A percentile compares a stretch with the other conserved stretches of the same genome.
These are phyloP conservation scores for Parmales sp. DNA, from an alignment of 108 stramenopile genomes.

Conservation along the genomic window DNA sequence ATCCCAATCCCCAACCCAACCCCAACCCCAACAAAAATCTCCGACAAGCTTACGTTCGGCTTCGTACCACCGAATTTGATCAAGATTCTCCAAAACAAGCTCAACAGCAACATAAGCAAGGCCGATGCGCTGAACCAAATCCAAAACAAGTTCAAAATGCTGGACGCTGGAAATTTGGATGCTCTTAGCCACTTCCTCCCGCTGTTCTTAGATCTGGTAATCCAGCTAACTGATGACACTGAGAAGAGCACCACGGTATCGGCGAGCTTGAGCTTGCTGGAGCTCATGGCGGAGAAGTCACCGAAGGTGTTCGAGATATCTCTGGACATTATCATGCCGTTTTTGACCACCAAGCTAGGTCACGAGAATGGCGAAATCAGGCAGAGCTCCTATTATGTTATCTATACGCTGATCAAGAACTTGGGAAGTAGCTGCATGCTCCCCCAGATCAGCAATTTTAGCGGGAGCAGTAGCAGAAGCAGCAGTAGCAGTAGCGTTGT, in stretches of 20 bases:
- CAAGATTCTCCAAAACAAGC: not conserved
- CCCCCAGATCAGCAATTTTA: not conserved
- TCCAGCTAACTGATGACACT: not conserved
- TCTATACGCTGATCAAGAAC: not conserved
- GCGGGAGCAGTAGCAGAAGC: not conserved
- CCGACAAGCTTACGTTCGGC: not conserved
- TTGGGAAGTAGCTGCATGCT: not conserved
- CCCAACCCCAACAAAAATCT: not conserved
- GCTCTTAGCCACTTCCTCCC: not conserved
- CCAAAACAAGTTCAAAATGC: not conserved
- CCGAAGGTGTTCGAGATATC: not conserved
- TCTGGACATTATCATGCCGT: not conserved
- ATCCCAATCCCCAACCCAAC: not conserved
- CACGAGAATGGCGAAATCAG: not conserved
- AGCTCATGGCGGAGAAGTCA: not conserved
- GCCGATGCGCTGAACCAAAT: not conserved
- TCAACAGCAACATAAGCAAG: not conserved
- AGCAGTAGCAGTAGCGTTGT: not conserved
- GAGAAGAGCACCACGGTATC: not conserved
- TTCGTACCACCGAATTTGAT: not conserved
- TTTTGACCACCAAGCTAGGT: not conserved
- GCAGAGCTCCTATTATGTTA: not conserved
- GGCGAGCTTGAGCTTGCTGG: not conserved
- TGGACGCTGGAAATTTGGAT: not conserved
- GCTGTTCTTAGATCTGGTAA: not conserved